Conservation (phyloP, 2,329 filamentous ascomycete genomes). For the Sporothrix euskadiensis region DNA sequence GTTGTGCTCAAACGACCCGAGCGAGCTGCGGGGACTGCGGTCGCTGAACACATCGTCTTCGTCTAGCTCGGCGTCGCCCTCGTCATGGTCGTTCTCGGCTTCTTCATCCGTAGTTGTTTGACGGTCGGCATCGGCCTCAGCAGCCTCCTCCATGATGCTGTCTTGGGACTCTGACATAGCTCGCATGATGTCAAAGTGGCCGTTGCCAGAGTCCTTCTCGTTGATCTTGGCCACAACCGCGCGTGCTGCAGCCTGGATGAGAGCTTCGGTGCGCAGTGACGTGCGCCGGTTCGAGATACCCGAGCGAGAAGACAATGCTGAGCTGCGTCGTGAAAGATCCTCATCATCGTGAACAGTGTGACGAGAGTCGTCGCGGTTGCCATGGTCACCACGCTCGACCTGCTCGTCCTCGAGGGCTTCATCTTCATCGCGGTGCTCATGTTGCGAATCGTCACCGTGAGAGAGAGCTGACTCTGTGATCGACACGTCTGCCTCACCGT, state of each 20-base stretch:
- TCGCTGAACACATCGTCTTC: slow-evolving; percentile 63
- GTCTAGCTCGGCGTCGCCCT: slow-evolving; percentile 56
- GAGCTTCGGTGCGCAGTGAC: slow-evolving; percentile 51
- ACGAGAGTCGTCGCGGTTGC: slow-evolving; percentile 20
- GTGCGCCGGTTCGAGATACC: slow-evolving; percentile 40
- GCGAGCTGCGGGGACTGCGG: slow-evolving; percentile 57
- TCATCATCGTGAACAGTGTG: not conserved
- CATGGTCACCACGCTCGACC: not conserved
- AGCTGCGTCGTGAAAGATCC: slow-evolving; percentile 1
- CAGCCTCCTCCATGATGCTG: not conserved
- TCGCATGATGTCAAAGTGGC: slow-evolving; percentile 10
- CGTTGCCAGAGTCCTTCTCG: slow-evolving; percentile 37
- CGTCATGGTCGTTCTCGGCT: slow-evolving; percentile 43
- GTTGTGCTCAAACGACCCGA: slow-evolving; percentile 50
- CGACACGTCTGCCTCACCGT: slow-evolving; percentile 19
- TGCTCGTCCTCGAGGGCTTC: not conserved
- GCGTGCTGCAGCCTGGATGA: slow-evolving; percentile 55
- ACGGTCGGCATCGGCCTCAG: not conserved
- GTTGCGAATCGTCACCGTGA: not conserved
- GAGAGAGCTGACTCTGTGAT: not conserved
- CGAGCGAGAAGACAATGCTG: slow-evolving; percentile 25
- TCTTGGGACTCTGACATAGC: slow-evolving; percentile 18
- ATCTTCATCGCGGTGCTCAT: not conserved
- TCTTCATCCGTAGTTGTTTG: slow-evolving; percentile 37
- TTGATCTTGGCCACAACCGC: slow-evolving; percentile 53